Evolutionary conservation across 2,329 filamentous ascomycete genomes (phyloP).

Genomic region (Sordariomycetes sp.): DNA sequence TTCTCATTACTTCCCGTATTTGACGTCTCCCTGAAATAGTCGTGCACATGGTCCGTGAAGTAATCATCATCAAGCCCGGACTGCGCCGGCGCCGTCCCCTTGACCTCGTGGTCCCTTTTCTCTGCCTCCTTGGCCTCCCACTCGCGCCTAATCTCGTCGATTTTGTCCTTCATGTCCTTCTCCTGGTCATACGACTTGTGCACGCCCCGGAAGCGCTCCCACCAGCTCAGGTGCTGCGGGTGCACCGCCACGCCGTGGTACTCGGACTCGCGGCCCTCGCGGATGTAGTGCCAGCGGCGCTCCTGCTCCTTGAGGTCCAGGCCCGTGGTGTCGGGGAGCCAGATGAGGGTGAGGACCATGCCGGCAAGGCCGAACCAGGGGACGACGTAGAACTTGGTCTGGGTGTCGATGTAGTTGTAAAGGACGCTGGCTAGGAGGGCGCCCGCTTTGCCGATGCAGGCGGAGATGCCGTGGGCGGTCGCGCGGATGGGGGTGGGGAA

Average conservation of each 20-base stretch:
- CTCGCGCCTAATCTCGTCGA: slow-evolving; percentile 63
- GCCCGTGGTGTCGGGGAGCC: slow-evolving; percentile 92
- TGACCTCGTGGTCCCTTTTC: slow-evolving; percentile 21
- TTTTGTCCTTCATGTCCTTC: slow-evolving; percentile 70
- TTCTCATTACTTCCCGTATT: background rate
- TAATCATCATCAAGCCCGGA: slow-evolving; percentile 1
- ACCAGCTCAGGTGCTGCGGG: slow-evolving; percentile 73
- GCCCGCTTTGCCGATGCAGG: slow-evolving; percentile 77
- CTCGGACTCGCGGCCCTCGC: slow-evolving; percentile 59
- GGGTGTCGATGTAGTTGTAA: slow-evolving; percentile 86
- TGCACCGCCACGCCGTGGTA: slow-evolving; percentile 94
- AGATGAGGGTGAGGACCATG: slow-evolving; percentile 69
- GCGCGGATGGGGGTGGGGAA: slow-evolving; percentile 90
- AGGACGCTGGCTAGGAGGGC: slow-evolving; percentile 77
- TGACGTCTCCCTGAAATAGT: slow-evolving; percentile 4
- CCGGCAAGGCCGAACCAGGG: slow-evolving; percentile 91
- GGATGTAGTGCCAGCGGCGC: slow-evolving; percentile 81
- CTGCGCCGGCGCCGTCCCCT: slow-evolving; percentile 26
- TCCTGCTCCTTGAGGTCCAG: slow-evolving; percentile 96
- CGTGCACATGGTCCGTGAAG: slow-evolving; percentile 2
- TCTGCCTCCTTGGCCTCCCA: slow-evolving; percentile 43
- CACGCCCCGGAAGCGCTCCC: slow-evolving; percentile 69
- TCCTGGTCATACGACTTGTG: slow-evolving; percentile 76
- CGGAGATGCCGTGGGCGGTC: slow-evolving; percentile 89
- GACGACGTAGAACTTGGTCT: slow-evolving; percentile 80